phyloP scores from a whole-genome alignment of 768 basidiomycete species.

The Mycena indigotica region DNA sequence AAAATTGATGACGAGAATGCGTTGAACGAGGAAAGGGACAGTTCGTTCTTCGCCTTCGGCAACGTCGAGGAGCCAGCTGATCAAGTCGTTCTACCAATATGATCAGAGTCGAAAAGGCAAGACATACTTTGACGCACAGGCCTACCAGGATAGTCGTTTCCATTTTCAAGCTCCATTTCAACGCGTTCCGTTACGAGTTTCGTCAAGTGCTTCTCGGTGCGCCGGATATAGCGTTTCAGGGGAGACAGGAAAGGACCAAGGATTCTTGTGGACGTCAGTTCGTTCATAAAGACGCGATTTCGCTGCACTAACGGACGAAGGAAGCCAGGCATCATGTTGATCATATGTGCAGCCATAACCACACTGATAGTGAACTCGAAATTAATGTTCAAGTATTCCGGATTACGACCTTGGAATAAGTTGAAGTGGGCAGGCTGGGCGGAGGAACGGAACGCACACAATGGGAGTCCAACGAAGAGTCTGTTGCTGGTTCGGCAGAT shows the following conservation, averaged over 20 bases:
- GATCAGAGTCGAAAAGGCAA: background rate
- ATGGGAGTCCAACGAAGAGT: constrained; percentile 24
- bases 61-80: constrained; percentile 37
- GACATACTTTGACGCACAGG: constrained; percentile 21
- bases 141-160: constrained; percentile 12
- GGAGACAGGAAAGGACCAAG: background rate
- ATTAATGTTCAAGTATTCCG: constrained; percentile 16
- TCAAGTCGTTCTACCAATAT: constrained; percentile 32
- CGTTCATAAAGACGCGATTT: background rate
- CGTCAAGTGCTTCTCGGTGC: background rate
- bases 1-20: constrained; percentile 33
- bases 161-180: constrained; percentile 12
- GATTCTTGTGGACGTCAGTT: background rate
- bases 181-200: constrained; percentile 30
- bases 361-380: constrained; percentile 28
- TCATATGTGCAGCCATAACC: constrained; percentile 13
- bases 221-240: background rate
- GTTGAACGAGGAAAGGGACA: constrained; percentile 19
- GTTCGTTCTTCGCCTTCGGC: constrained; percentile 25
- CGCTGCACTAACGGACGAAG: constrained; percentile 27
- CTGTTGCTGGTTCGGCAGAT: constrained; percentile 22
- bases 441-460: constrained; percentile 13
- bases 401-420: background rate
- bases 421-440: background rate
- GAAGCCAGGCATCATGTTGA: constrained; percentile 26